Conservation (phyloP, 345 rosid genomes). For the Gossypium longicalyx region DNA sequence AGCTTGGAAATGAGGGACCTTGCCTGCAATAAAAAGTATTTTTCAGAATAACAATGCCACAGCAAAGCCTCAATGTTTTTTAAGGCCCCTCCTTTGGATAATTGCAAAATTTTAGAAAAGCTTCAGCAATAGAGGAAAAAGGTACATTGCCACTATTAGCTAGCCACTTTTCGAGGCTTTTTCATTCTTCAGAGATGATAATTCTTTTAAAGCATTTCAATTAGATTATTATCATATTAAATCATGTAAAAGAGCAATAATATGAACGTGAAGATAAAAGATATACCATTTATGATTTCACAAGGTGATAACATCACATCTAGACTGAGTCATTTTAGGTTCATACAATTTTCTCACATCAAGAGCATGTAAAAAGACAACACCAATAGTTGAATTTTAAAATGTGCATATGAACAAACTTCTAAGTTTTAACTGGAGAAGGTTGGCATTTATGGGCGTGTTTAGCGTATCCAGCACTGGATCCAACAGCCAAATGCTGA, state of each 20-base stretch:
- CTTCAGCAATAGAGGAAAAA: not conserved
- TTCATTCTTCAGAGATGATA: not conserved
- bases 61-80: not conserved
- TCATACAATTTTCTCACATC: not conserved
- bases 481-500: not conserved
- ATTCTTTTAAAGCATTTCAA: not conserved
- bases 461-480: not conserved
- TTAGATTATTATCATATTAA: not conserved
- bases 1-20: constrained; percentile 52
- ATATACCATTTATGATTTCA: not conserved
- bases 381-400: not conserved
- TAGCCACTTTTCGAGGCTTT: not conserved
- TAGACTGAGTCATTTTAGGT: not conserved
- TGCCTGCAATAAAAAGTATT: constrained; percentile 33
- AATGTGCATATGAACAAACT: not conserved
- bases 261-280: not conserved
- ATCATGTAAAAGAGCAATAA: not conserved
- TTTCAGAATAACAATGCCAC: not conserved
- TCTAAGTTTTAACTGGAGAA: not conserved
- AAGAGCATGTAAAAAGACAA: not conserved
- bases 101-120: not conserved
- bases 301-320: not conserved
- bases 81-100: not conserved
- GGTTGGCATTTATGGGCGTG: not conserved
- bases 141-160: not conserved